Base-by-base conservation (phyloP, 805 yeast genomes). In the Zygosaccharomyces bailii region DNA sequence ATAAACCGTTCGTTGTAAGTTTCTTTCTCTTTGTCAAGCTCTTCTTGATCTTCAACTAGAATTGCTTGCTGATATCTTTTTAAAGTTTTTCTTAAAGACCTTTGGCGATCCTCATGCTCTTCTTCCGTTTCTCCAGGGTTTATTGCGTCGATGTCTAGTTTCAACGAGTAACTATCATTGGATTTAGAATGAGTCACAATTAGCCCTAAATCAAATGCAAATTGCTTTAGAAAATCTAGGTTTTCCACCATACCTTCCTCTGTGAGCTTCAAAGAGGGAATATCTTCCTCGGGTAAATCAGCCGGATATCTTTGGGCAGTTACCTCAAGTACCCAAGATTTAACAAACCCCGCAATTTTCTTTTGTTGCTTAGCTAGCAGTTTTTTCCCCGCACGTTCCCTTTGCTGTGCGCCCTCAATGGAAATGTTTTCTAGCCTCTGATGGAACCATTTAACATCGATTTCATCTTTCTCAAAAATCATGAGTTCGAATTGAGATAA, bases 381-480 rank as follows among this genome's bases (percentile, higher is more conserved):
- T 37, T 83, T 67, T 53, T 80, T 83, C 3, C 91, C 90, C 37
- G 72, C 70, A 55, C 79, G 76, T 45, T 74, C 76, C 65, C 88
- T 77, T 63, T 75, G 82, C 65, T 72, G 78, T 54, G 80, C 86
- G 56, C 91, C 93, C 41, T 79, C 73, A 36, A 82, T 68, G 4
- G 91, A 84, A 45, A 86, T 80, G 57, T 83, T 83, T 53, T 86
- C 95, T 49, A 91, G 74, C 58, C 86, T 86, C 57, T 83, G 76
- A 66, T 88, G 88, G 66, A 88, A 87, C 96, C 96, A 90, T 50
- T 85, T 93, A 25, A 86, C 80, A 63, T 90, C 96, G 44, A 87
- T 71, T 50, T 84, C 86, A 42, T 81, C 80, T 51, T 76, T 81
- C 66, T 93, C 98, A 58, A 91, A 93, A 60, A 85, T 83, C 63